Conservation (phyloP, 768 basidiomycete genomes). For the Hygrophorus russula region DNA sequence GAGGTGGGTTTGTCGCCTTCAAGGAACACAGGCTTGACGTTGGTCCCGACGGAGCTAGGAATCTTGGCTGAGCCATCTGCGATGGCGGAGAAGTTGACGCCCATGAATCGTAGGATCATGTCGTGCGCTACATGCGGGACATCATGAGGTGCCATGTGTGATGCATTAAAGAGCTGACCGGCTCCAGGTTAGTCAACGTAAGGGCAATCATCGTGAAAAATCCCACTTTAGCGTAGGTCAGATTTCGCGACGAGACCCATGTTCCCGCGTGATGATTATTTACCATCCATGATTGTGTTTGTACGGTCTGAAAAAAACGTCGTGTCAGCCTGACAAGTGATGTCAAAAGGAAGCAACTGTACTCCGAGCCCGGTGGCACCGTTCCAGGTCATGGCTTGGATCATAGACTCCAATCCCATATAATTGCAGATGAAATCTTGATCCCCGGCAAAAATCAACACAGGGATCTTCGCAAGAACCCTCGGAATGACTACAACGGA, state of each 20-base stretch:
- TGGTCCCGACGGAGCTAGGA: conserved; percentile 68
- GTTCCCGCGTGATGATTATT: conserved; percentile 71
- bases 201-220: background rate
- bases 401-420: conserved; percentile 79
- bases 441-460: conserved; percentile 91
- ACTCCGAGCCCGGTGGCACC: conserved; percentile 80
- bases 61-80: conserved; percentile 73
- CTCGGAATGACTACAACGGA: conserved; percentile 68
- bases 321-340: conserved; percentile 3
- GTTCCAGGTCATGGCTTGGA: conserved; percentile 77
- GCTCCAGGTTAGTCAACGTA: background rate
- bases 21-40: conserved; percentile 53
- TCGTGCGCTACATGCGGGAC: conserved; percentile 84
- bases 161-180: conserved; percentile 77
- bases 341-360: conserved; percentile 17
- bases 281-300: conserved; percentile 68
- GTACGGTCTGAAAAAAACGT: conserved; percentile 36
- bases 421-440: conserved; percentile 97
- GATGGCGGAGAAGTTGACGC: conserved; percentile 74
- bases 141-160: conserved; percentile 93
- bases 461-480: conserved; percentile 67
- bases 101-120: conserved; percentile 98
- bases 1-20: conserved; percentile 29
- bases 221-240: conserved; percentile 84
- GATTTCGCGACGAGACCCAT: conserved; percentile 81